Percentiles rank a stretch among this genome's conserved stretches.
Evolutionary conservation across 1,139 yeast species (phyloP).

Genomic region (Casaregolazyma lundiana): DNA sequence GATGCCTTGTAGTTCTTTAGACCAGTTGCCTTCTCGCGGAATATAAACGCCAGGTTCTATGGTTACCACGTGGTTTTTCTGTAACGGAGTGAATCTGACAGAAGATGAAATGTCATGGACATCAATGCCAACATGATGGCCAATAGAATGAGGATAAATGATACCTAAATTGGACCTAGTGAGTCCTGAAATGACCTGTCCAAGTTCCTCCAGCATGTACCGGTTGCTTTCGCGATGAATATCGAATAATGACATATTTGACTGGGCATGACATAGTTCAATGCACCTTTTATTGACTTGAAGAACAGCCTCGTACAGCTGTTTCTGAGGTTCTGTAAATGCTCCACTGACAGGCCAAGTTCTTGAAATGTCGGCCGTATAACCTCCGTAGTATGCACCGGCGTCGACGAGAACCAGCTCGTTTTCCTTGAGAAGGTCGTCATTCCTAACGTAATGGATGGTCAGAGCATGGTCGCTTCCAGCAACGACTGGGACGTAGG

Average conservation of each 20-base stretch:
- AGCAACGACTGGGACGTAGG: conserved; percentile 95
- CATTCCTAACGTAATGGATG: conserved; percentile 87
- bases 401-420: conserved; percentile 94
- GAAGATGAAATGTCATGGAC: conserved; percentile 72
- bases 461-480: conserved; percentile 83
- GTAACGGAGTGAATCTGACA: conserved; percentile 39
- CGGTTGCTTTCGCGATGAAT: conserved; percentile 67
- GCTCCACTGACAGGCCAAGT: conserved; percentile 87
- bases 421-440: conserved; percentile 65
- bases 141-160: conserved; percentile 90
- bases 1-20: conserved; percentile 76
- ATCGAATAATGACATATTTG: conserved; percentile 60
- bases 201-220: conserved; percentile 57
- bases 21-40: conserved; percentile 66
- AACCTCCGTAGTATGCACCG: conserved; percentile 90
- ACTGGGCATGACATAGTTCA: conserved; percentile 51
- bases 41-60: conserved; percentile 94
- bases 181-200: conserved; percentile 36
- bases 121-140: conserved; percentile 92
- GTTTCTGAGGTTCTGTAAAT: conserved; percentile 74
- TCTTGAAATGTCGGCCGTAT: conserved; percentile 91
- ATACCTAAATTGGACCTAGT: conserved; percentile 27
- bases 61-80: conserved; percentile 56
- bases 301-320: conserved; percentile 81
- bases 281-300: conserved; percentile 79